Base-by-base conservation (phyloP, 257 asterid genomes). In the Cynanchum wilfordii region DNA sequence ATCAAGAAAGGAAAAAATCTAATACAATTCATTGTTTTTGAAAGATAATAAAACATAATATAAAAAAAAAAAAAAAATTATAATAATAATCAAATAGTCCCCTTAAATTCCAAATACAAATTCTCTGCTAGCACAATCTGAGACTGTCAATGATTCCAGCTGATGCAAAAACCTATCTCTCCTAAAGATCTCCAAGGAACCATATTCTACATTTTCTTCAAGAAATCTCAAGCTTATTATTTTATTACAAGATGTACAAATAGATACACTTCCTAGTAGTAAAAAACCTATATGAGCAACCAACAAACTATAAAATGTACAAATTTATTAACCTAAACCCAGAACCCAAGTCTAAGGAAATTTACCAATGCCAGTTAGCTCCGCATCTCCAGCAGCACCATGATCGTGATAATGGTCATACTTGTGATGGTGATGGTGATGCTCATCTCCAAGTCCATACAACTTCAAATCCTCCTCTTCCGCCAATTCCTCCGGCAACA, bases 401-500 rank as follows among this genome's bases (percentile, higher is more conserved):
- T 76, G 79, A 65, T 74, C 74, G 74, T 80, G 79, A 42, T 77
- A 62, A 45, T 78, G 70, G 68, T 79, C 73, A 47, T 82, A 79
- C 55, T 66, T 56, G n/a, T 76, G 71, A n/a, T 66, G 60, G n/a
- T 76, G 71, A n/a, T 75, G 83, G 59, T 82, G 82, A 54, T 56
- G 76, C 76, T 49, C 80, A 25, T 30, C 68, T 79, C 90, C 88
- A 75, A 89, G 87, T 81, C 93, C 80, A 68, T 76, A 70, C 72
- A 82, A 64, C 77, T 85, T 86, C 83, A 94, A 84, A 83, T 94
- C 99, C 76, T 94, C 98, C 86, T 85, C 95, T 69, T 94, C 98
- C 19, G 99, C 98, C 83, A 94, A 83, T 84, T 94, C 99, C 86
- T 94, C 99, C 0, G 96, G 89, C 59, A 91, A 85, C 70, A 20